Evolutionary conservation across 2,329 filamentous ascomycete genomes (phyloP), one percentile per base, ranked within the genome.

Genomic region (Paracorniculantispora psalliotae): DNA sequence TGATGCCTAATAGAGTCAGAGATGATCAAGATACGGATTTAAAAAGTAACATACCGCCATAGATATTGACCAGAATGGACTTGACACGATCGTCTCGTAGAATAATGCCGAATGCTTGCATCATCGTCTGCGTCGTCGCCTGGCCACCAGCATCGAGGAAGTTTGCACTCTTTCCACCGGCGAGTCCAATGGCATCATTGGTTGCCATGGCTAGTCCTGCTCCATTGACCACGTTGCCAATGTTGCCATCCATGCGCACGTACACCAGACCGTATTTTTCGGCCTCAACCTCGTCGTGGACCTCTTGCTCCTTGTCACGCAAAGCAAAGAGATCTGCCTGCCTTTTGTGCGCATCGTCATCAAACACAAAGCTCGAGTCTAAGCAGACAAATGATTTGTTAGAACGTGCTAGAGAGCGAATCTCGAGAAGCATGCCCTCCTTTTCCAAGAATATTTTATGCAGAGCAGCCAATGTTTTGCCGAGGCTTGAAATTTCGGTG

Each of bases 191-290:
- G 0, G 89, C 88, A 70, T 96, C 92, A 61, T 92, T 86, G 0
- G 91, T 96, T 70, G 94, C 94, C 89, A 96, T 94, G 0, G 91
- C 91, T 1, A 96, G 81, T 0, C 92, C 92, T 0, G 92, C 92
- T 46, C 92, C 91, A 68, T 96, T 96, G 63, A 96, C 91, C 63
- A 96, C 78, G 0, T 89, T 96, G 39, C 91, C 92, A 56, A 96
- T 87, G 62, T 85, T 85, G 2, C 80, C 78, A 1, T 71, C 65
- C 59, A 81, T 73, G 66, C 83, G 87, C 63, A 96, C 81, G 70
- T 92, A 96, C 0, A 94, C 89, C 65, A 96, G 91, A 3, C 90
- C 90, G 60, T 86, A 77, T 60, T 81, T 79, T 19, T 77, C 72
- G 1, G 80, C 76, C 37, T 74, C 71, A 0, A 71, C 61, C 52